These are phyloP conservation scores for Leucocoprinus sp. DNA, from an alignment of 768 basidiomycete species.

Conservation along the genomic window DNA sequence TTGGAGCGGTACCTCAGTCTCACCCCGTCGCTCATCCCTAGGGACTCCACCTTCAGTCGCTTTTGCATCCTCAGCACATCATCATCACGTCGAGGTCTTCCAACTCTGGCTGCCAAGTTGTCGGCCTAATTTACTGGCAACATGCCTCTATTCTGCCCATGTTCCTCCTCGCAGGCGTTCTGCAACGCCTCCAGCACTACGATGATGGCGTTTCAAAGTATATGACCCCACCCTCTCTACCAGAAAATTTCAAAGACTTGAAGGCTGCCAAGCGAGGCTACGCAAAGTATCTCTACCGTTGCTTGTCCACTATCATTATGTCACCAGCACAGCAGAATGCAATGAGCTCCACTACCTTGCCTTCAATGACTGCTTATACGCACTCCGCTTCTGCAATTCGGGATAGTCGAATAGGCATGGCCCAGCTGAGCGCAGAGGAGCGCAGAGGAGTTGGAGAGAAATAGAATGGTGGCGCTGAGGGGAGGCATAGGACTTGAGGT, in stretches of 20 bases:
- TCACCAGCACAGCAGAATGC: conserved; percentile 33
- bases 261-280: conserved; percentile 24
- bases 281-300: conserved; percentile 30
- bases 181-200: conserved; percentile 37
- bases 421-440: too few relatives aligned
- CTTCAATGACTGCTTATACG: conserved; percentile 26
- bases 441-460: too few relatives aligned
- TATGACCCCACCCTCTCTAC: conserved; percentile 33
- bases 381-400: too few relatives aligned
- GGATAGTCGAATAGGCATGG: too few relatives aligned
- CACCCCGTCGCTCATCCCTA: too few relatives aligned
- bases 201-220: conserved; percentile 31
- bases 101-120: conserved; percentile 31
- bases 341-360: conserved; percentile 35
- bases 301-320: conserved; percentile 44
- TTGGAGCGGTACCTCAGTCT: too few relatives aligned
- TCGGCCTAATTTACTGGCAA: conserved; percentile 47
- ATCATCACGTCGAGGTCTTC: conserved; percentile 38
- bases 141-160: conserved; percentile 43
- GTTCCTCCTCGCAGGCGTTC: conserved; percentile 42
- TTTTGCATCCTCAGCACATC: conserved; percentile 48
- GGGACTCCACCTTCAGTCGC: conserved; percentile 25
- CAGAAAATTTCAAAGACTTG: conserved; percentile 34
- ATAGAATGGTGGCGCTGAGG: too few relatives aligned
- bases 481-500: too few relatives aligned